A percentile compares a stretch with the other conserved stretches of the same genome.
Evolutionary conservation across 306 rosid species (phyloP).

Genomic region (Corylus avellana): DNA sequence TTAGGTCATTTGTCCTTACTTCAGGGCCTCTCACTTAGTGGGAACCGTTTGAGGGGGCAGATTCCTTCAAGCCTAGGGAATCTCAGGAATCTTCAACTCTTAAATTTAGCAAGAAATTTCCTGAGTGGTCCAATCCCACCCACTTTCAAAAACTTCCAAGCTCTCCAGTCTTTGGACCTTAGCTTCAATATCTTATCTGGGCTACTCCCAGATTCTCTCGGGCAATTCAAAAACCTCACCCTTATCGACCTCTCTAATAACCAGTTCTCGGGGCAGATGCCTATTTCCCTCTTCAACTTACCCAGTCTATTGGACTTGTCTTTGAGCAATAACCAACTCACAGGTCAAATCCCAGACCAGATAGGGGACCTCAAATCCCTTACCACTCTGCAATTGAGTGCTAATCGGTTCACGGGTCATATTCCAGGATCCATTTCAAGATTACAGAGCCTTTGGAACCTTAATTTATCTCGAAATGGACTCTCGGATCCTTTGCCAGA

Average conservation of each 20-base stretch:
- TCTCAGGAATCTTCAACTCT: conserved; percentile 56
- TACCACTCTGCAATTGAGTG: conserved; percentile 65
- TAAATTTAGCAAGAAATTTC: conserved; percentile 67
- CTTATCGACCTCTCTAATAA: conserved; percentile 76
- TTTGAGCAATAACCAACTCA: conserved; percentile 70
- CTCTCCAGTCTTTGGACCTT: conserved; percentile 75
- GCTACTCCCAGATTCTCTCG: conserved; percentile 60
- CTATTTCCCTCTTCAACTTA: conserved; percentile 64
- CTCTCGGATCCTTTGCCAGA: conserved; percentile 67
- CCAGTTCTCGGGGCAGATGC: conserved; percentile 64
- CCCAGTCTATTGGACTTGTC: conserved; percentile 70
- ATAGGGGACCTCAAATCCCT: conserved; percentile 67
- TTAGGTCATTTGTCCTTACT: conserved; percentile 70
- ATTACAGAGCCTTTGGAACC: conserved; percentile 81
- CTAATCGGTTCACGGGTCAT: conserved; percentile 61
- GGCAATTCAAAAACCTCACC: conserved; percentile 57
- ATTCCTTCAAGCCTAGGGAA: conserved; percentile 72
- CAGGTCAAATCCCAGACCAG: conserved; percentile 75
- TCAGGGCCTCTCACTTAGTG: conserved; percentile 64
- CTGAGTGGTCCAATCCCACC: conserved; percentile 70
- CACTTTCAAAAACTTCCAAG: conserved; percentile 46
- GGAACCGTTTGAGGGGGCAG: conserved; percentile 74
- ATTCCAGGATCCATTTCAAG: conserved; percentile 72
- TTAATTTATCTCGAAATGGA: conserved; percentile 77
- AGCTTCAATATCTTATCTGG: conserved; percentile 72